Percentiles rank a stretch among this genome's conserved stretches.
phyloP scores from a whole-genome alignment of 73 alveolate species.

The Breviolum minutum region DNA sequence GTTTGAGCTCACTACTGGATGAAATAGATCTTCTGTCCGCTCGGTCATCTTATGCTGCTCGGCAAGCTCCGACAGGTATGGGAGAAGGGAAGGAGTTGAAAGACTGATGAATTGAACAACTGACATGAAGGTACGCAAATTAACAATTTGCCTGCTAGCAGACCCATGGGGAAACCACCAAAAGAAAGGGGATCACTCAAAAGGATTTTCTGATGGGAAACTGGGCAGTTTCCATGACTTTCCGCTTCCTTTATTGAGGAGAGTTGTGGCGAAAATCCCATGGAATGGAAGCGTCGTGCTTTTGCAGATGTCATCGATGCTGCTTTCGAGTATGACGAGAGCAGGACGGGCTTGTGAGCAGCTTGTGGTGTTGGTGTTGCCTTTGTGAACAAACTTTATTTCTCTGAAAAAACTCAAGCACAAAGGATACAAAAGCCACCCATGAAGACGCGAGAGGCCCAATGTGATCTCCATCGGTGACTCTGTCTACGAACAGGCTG shows the following conservation, averaged over 20 bases:
- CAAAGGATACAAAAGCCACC: not conserved
- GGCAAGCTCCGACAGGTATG: not conserved
- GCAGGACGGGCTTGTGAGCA: slow-evolving; percentile 22
- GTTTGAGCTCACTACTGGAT: slow-evolving; percentile 72
- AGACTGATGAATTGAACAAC: too few relatives aligned
- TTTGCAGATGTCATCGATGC: slow-evolving; percentile 63
- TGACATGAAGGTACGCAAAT: too few relatives aligned
- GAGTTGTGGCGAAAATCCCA: slow-evolving; percentile 36
- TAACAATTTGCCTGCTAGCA: too few relatives aligned
- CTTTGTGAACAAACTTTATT: not conserved
- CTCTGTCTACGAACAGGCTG: slow-evolving; percentile 52
- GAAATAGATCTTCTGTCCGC: slow-evolving; percentile 80
- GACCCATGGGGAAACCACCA: too few relatives aligned
- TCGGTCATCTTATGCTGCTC: slow-evolving; percentile 24
- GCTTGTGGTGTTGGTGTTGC: not conserved
- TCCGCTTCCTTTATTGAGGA: not conserved
- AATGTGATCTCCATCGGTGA: slow-evolving; percentile 62
- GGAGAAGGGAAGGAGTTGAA: not conserved
- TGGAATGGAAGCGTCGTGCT: slow-evolving; percentile 84
- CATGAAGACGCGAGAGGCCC: not conserved
- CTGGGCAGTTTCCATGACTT: not conserved
- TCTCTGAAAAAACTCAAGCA: not conserved
- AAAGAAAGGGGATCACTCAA: not conserved
- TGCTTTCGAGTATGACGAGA: slow-evolving; percentile 24
- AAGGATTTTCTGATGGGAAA: too few relatives aligned